A percentile compares a stretch with the other conserved stretches of the same genome.
Evolutionary conservation across 176 grass and related monocot genomes (phyloP).

Genomic region (Tillandsia fasciculata): DNA sequence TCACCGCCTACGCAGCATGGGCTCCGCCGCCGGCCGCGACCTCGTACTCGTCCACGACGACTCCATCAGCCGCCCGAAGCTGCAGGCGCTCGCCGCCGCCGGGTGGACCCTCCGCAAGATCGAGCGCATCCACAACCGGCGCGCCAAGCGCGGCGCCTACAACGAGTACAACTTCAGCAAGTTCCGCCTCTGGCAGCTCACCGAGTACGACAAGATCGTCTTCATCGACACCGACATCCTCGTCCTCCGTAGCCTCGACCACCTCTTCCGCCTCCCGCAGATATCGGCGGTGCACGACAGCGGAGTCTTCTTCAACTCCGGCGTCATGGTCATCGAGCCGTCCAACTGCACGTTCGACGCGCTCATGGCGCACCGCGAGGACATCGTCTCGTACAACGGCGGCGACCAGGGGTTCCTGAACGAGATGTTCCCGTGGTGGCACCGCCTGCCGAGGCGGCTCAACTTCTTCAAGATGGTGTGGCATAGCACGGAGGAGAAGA

Average conservation of each 20-base stretch:
- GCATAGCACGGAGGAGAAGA: constrained; percentile 53
- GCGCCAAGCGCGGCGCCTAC: constrained; percentile 51
- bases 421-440: constrained; percentile 98
- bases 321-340: constrained; percentile 85
- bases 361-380: constrained; percentile 32
- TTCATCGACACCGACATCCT: constrained; percentile 97
- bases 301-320: constrained; percentile 75
- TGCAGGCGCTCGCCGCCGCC: constrained; percentile 41
- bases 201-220: constrained; percentile 66
- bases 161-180: constrained; percentile 99
- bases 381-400: constrained; percentile 81
- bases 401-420: constrained; percentile 96
- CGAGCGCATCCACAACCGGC: constrained; percentile 75
- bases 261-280: constrained; percentile 79
- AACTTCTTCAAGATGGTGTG: constrained; percentile 97
- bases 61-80: constrained; percentile 38
- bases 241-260: too few species aligned
- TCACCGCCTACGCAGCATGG: constrained; percentile 23
- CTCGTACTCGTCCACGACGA: constrained; percentile 31
- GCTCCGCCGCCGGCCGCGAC: neutral
- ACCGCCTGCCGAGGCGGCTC: constrained; percentile 63
- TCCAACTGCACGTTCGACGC: constrained; percentile 68
- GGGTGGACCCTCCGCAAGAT: constrained; percentile 58
- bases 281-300: constrained; percentile 72
- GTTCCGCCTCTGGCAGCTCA: constrained; percentile 92